phyloP scores from a whole-genome alignment of 2,329 filamentous ascomycete species.

The Lanzia echinophila region DNA sequence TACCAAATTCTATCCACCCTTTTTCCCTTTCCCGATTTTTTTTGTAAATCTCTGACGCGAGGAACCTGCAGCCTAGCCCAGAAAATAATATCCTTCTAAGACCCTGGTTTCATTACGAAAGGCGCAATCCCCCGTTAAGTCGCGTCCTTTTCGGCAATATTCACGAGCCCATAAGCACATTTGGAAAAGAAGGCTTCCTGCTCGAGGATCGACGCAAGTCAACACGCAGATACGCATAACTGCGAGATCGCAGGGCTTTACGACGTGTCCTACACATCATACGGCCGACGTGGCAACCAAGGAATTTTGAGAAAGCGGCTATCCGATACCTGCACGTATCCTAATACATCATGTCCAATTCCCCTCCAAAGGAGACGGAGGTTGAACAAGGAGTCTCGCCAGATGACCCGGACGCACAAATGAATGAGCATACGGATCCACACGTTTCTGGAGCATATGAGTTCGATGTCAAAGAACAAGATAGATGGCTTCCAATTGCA shows the following conservation, averaged over 20 bases:
- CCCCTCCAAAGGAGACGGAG: slow-evolving; percentile 80
- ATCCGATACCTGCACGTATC: slow-evolving; percentile 40
- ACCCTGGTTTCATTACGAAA: slow-evolving; percentile 16
- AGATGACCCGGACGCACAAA: slow-evolving; percentile 84
- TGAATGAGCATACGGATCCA: slow-evolving; percentile 56
- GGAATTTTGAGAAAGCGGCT: slow-evolving; percentile 25
- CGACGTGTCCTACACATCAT: slow-evolving; percentile 21
- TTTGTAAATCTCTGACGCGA: slow-evolving; percentile 12
- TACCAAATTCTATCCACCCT: background rate
- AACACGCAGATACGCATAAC: slow-evolving; percentile 19
- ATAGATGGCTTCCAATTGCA: slow-evolving; percentile 98
- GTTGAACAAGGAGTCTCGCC: slow-evolving; percentile 88
- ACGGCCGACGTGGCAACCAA: slow-evolving; percentile 29
- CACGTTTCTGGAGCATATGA: slow-evolving; percentile 59
- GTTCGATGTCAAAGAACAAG: slow-evolving; percentile 99
- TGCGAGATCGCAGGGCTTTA: slow-evolving; percentile 18
- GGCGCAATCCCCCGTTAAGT: slow-evolving; percentile 17
- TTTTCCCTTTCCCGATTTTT: background rate
- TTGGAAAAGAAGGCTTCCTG: slow-evolving; percentile 21
- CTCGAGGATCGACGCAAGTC: slow-evolving; percentile 22
- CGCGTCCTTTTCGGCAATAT: slow-evolving; percentile 24
- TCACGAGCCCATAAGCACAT: slow-evolving; percentile 15
- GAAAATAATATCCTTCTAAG: slow-evolving; percentile 12
- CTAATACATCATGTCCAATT: slow-evolving; percentile 91
- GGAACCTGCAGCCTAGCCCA: slow-evolving; percentile 10